Evolutionary conservation across 2,329 filamentous ascomycete genomes (phyloP).

Genomic region (Clonostachys chloroleuca): DNA sequence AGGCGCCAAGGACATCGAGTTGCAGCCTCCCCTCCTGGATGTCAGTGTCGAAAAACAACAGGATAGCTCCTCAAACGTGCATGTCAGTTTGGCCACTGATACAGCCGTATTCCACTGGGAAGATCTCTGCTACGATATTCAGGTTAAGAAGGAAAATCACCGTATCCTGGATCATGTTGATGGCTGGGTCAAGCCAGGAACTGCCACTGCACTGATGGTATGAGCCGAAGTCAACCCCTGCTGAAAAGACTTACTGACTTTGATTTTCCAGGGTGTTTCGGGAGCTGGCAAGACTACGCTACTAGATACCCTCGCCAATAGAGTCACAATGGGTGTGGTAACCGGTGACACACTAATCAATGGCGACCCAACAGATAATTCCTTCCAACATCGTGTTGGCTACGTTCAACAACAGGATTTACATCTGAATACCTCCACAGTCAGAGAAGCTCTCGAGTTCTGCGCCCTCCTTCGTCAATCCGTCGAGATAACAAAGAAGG

Average conservation of each 20-base stretch:
- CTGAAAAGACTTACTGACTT: no score
- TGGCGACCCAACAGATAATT: slow-evolving; percentile 56
- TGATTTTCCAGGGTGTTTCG: slow-evolving; percentile 14
- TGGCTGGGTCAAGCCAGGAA: slow-evolving; percentile 70
- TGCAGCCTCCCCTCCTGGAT: slow-evolving; percentile 27
- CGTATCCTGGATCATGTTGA: slow-evolving; percentile 65
- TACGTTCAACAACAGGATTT: slow-evolving; percentile 63
- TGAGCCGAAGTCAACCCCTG: no score
- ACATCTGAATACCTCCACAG: slow-evolving; percentile 28
- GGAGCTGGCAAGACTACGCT: slow-evolving; percentile 60
- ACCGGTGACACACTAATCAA: slow-evolving; percentile 63
- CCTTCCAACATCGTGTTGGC: slow-evolving; percentile 64
- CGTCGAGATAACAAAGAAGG: slow-evolving; percentile 27
- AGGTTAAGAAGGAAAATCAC: slow-evolving; percentile 57
- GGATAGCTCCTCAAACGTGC: slow-evolving; percentile 14
- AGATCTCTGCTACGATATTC: slow-evolving; percentile 68
- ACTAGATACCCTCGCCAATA: slow-evolving; percentile 54
- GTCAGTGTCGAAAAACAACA: slow-evolving; percentile 11
- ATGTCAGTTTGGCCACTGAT: background rate
- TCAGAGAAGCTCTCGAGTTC: slow-evolving; percentile 27
- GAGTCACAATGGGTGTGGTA: slow-evolving; percentile 65
- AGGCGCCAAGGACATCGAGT: slow-evolving; percentile 43
- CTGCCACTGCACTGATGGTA: slow-evolving; percentile 64
- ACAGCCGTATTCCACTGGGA: slow-evolving; percentile 60
- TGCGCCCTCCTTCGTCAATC: slow-evolving; percentile 34